Conservation (phyloP, 306 rosid species). For the Purshia tridentata region DNA sequence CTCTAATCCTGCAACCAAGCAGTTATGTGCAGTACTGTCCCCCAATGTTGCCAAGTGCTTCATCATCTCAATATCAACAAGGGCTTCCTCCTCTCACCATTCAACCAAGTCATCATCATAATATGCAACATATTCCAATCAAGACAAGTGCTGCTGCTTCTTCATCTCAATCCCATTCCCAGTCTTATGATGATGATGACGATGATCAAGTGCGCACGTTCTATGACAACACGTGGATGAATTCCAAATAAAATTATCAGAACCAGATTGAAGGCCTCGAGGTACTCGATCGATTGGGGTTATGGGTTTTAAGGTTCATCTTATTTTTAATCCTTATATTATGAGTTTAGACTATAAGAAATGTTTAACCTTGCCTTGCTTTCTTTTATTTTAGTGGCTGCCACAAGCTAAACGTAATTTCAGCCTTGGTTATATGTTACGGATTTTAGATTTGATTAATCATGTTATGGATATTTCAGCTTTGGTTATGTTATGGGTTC, state of each 20-base stretch:
- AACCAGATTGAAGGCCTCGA: not conserved
- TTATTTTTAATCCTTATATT: not conserved
- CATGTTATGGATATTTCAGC: too few species aligned
- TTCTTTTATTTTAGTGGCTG: too few species aligned
- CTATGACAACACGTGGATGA: not conserved
- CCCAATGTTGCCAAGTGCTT: not conserved
- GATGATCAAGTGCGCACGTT: not conserved
- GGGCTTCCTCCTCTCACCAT: not conserved
- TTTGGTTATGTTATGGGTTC: too few species aligned
- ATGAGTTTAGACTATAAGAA: too few species aligned
- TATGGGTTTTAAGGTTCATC: not conserved
- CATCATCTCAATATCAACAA: not conserved
- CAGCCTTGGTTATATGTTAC: too few species aligned
- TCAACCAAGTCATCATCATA: not conserved
- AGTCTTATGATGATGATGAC: not conserved
- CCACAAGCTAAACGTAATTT: too few species aligned
- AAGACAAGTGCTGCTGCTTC: not conserved
- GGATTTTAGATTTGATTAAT: too few species aligned
- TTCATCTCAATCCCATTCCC: not conserved
- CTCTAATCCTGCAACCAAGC: not conserved
- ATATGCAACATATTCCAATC: not conserved
- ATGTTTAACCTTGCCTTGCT: too few species aligned
- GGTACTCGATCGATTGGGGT: not conserved
- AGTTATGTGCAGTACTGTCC: not conserved
- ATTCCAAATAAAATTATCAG: not conserved